Percentiles rank a stretch among this genome's conserved stretches.
These are phyloP conservation scores for Climacium dendroides DNA, from an alignment of 225 moss, liverwort and hornwort species.

Conservation along the genomic window DNA sequence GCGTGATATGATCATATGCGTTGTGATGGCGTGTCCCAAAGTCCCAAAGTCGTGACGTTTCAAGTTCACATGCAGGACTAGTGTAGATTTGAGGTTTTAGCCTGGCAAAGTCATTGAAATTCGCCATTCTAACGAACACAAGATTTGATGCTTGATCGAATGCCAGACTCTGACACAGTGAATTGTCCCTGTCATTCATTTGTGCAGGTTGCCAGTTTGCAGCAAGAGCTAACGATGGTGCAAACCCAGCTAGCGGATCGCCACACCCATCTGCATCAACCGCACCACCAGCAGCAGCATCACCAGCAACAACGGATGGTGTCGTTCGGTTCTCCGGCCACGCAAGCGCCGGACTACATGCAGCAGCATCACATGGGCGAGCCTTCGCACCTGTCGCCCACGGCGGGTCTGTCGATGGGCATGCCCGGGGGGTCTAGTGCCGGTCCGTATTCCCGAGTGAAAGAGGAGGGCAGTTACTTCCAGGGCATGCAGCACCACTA, in stretches of 20 bases:
- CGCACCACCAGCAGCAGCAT: conserved; percentile 42
- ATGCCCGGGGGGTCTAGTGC: conserved; percentile 47
- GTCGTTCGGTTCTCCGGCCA: conserved; percentile 15
- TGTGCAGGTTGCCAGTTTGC: conserved; percentile 78
- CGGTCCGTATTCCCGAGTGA: conserved; percentile 55
- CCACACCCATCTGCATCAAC: conserved; percentile 57
- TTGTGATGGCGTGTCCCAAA: too few relatives aligned
- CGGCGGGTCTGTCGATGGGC: conserved; percentile 47
- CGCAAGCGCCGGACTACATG: conserved; percentile 43
- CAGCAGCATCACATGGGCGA: conserved; percentile 35
- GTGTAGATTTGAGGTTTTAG: background rate
- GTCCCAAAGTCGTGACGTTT: background rate
- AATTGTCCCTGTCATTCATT: background rate
- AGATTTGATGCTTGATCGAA: background rate
- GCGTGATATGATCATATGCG: background rate
- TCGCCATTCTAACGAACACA: background rate
- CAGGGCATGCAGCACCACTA: conserved; percentile 71
- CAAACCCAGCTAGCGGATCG: conserved; percentile 83
- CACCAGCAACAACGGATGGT: conserved; percentile 32
- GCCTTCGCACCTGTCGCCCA: conserved; percentile 33
- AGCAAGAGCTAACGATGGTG: conserved; percentile 86
- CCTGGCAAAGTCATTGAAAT: background rate
- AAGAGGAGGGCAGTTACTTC: conserved; percentile 65
- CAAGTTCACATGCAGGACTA: background rate
- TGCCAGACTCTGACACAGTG: background rate